Evolutionary conservation across 2,329 filamentous ascomycete genomes (phyloP), one percentile per base, ranked within the genome.

Genomic region (Penicillium palitans): DNA sequence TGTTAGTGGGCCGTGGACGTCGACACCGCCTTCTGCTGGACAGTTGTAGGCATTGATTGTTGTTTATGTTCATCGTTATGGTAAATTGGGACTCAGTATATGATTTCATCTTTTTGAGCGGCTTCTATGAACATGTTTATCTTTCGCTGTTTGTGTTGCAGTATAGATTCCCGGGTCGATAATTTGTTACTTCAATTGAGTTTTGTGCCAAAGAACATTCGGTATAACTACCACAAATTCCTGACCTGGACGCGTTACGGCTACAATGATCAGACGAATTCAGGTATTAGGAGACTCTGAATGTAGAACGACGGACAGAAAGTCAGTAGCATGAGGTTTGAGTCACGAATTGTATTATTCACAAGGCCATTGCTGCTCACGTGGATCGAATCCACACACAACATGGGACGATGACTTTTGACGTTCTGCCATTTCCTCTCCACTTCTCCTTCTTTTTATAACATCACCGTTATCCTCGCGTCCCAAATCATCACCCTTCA

Each of bases 1-100:
- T 41, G 63, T 71, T 7, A 71, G 67, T 55, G 70, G 69, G 10
- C 68, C 69, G 15, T 71, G 68, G 68, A 60, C 67, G 1, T 51
- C 60, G 10, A 62, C 57, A 13, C 59, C 61, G 12, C 59, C 66
- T 31, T 47, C 44, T 35, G 46, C 57, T 15, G 59, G 59, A 1
- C 52, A 49, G 12, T 42, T 27, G 12, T 50, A 56, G 33, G 50
- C 31, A 33, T 6, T 19, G 17, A 24, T 0, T 15, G 8, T 5
- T 52, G 12, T 12, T n/a, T 15, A 27, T 45, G 35, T 33, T 51
- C 29, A 35, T 37, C 9, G 2, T 15, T 12, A 15, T 35, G 15
- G 29, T 53, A 12, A 37, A 35, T 5, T 1, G 27, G 6, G 27
- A 21, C 24, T 37, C 4, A 21, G 7, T 13, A 7, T 15, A 21